Percentiles rank a stretch among this genome's conserved stretches.
Conservation (phyloP, 2,329 filamentous ascomycete genomes). For the Rasamsonia emersonii region DNA sequence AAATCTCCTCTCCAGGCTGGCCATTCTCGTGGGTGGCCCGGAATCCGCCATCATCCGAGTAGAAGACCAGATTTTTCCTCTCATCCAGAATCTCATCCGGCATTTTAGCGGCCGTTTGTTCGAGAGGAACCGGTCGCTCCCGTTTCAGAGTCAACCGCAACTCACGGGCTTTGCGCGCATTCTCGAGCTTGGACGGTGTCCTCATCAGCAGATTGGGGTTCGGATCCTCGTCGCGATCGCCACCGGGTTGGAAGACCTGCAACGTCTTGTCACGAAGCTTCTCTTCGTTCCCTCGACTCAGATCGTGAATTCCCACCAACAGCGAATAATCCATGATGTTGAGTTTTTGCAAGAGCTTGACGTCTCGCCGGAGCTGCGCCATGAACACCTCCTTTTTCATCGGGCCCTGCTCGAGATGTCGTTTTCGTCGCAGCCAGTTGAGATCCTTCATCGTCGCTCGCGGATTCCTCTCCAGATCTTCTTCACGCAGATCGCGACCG, state of each 20-base stretch:
- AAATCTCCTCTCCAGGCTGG: conserved; percentile 77
- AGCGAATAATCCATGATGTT: conserved; percentile 99
- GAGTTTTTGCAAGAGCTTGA: conserved; percentile 73
- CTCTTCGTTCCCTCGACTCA: conserved; percentile 86
- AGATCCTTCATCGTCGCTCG: conserved; percentile 91
- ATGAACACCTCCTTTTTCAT: conserved; percentile 83
- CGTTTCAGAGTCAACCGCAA: conserved; percentile 85
- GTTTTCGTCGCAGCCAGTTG: conserved; percentile 84
- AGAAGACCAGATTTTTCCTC: conserved; percentile 73
- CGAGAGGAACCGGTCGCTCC: conserved; percentile 89
- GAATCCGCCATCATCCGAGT: conserved; percentile 88
- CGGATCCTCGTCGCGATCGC: conserved; percentile 56
- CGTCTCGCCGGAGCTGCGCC: conserved; percentile 79
- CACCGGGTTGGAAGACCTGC: conserved; percentile 86
- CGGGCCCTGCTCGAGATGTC: conserved; percentile 79
- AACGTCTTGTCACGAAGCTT: conserved; percentile 84
- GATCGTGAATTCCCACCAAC: conserved; percentile 86
- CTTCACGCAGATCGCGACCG: conserved; percentile 82
- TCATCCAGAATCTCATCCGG: conserved; percentile 77
- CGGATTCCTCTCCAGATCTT: conserved; percentile 79
- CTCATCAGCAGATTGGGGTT: conserved; percentile 63
- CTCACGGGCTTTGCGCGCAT: conserved; percentile 80
- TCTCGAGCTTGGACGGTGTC: conserved; percentile 90
- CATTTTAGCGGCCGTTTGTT: conserved; percentile 74
- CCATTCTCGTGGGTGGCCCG: conserved; percentile 88